Base-by-base conservation (phyloP, 176 grass and related monocot species). In the bread wheat (Triticum aestivum) region DNA sequence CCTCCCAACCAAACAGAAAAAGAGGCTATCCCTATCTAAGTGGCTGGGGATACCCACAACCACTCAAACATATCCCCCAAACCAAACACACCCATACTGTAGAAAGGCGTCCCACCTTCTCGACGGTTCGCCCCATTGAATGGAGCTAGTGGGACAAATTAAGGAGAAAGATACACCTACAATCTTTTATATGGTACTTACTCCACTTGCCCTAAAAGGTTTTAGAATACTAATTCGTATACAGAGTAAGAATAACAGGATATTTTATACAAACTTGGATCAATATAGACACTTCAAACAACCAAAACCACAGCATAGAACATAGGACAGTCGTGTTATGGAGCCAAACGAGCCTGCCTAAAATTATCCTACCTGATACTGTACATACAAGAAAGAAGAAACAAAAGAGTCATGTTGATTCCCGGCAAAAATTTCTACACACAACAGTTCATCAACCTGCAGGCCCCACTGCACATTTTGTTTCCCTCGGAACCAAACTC, bases 371-470 rank as follows among this genome's bases (percentile, higher is more conserved):
- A 32, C 14, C 79, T 68, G 6, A 47, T 14, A 35, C 37, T 89
- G 56, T 79, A 73, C 54, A 84, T 4, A 34, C 77, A 83, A 37
- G 61, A 66, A 30, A 56, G 33, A 24, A 69, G 27, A 63, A 44
- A 59, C 21, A 21, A 61, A 71, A 15, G 13, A 14, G 74, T 39
- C n/a, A 39, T 32, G 27, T 41, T 33, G 26, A 61, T 83, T 62
- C 12, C 73, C 35, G 26, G 11, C 39, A 79, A 84, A 84, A 84
- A 17, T 12, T 61, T 51, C 79, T 77, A 45, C 86, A 77, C 0
- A 45, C 10, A 61, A 24, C 63, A 61, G 54, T 83, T 67, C 23
- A 54, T 51, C 20, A 65, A 61, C 63, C 38, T 51, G 52, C 30
- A 65, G 41, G 11, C 32, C 56, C 32, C 37, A 63, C 52, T 33